Base-by-base conservation (phyloP, 495 filamentous ascomycete genomes). In the Lophiostoma macrostomum region DNA sequence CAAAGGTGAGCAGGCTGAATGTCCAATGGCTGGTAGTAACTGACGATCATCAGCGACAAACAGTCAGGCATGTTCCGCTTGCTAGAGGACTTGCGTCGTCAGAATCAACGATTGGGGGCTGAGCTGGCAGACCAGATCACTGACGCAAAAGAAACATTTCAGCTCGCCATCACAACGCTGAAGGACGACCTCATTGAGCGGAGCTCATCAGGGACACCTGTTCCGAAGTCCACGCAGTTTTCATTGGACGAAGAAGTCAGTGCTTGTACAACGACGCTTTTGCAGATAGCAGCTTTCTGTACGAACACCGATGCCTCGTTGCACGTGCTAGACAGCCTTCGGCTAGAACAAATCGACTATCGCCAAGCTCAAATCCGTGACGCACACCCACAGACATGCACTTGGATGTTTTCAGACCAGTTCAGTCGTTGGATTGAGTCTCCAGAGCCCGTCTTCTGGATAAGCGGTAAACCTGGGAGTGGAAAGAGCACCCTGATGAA, bases 401-500 rank as follows among this genome's bases (percentile, higher is more conserved):
- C 8, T 5, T 18, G 31, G 29, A 31, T 49, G 5, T 36, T 35
- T 23, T 18, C 12, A 5, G 14, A 46, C 16, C 14, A 44, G n/a
- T 42, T 52, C 31, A 22, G 6, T 4, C 8, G 27, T 0, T 52
- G 32, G 32, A 4, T 52, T 0, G 4, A 25, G 30, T 52, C 48
- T n/a, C 20, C 16, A 0, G 37, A 52, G 14, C 37, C 22, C 22
- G 4, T 52, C 0, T 52, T 42, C 31, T 50, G 46, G 46, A 27
- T 50, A 16, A 50, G 46, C 46, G 46, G 46, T 4, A 50, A 50
- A 25, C 46, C 46, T 13, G 46, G 46, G 27, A 50, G 46, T 18
- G 46, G 46, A 5, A 50, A 50, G 27, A 50, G 46, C 22, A 50
- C 30, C 12, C 35, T 50, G 18, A 50, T 50, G 46, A 50, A 50